Evolutionary conservation across 805 yeast species (phyloP).

Genomic region (Barnettozyma populi): DNA sequence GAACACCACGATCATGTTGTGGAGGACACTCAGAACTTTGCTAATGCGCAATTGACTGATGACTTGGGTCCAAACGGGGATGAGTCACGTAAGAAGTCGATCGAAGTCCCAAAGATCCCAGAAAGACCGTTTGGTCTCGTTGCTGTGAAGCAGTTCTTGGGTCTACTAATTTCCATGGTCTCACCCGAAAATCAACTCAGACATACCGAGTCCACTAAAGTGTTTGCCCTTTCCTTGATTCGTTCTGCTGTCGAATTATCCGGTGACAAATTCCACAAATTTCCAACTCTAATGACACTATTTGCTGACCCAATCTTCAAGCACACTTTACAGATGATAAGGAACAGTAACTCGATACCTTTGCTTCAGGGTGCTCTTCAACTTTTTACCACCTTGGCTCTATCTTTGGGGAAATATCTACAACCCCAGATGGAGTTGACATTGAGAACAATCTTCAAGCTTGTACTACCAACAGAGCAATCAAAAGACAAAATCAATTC

Average conservation of each 20-base stretch:
- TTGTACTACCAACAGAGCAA: constrained; percentile 38
- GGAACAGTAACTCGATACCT: constrained; percentile 65
- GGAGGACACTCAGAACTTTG: constrained; percentile 41
- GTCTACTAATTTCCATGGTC: constrained; percentile 70
- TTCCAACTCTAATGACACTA: constrained; percentile 59
- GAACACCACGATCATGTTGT: constrained; percentile 33
- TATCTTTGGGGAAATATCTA: constrained; percentile 58
- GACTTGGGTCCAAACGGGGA: constrained; percentile 43
- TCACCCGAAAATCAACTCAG: constrained; percentile 79
- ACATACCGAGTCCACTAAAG: constrained; percentile 82
- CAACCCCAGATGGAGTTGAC: constrained; percentile 80
- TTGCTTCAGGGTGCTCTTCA: constrained; percentile 72
- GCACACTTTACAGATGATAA: constrained; percentile 73
- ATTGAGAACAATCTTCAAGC: constrained; percentile 55
- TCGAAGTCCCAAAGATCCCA: constrained; percentile 21
- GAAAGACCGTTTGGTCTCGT: constrained; percentile 59
- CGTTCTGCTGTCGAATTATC: constrained; percentile 78
- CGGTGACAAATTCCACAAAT: constrained; percentile 55
- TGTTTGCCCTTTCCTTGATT: constrained; percentile 72
- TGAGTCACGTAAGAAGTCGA: constrained; percentile 15
- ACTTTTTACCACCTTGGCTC: constrained; percentile 64
- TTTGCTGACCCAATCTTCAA: constrained; percentile 82
- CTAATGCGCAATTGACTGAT: constrained; percentile 48
- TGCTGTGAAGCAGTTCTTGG: constrained; percentile 71
- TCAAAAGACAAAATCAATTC: constrained; percentile 8